Evolutionary conservation across 352 stramenopile genomes (phyloP).

Genomic region (Pythium diclinum): DNA sequence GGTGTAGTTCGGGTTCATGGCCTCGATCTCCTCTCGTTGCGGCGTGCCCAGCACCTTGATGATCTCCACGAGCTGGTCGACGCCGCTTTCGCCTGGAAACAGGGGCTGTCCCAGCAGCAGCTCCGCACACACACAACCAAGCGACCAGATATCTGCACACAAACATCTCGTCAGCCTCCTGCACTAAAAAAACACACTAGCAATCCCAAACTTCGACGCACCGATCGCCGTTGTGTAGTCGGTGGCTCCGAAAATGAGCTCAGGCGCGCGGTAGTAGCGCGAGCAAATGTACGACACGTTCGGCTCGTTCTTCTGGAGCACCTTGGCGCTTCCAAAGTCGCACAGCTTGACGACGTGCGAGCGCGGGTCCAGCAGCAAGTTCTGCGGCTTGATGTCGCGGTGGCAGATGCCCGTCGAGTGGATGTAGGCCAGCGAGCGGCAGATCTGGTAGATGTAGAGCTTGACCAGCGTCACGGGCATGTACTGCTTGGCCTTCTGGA

Average conservation of each 20-base stretch:
- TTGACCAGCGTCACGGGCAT: slow-evolving; percentile 97
- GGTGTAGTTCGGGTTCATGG: slow-evolving; percentile 99
- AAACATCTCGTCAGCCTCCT: slow-evolving; percentile 27
- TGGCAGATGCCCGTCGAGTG: slow-evolving; percentile 98
- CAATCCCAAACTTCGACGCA: slow-evolving; percentile 17
- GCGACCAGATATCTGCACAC: slow-evolving; percentile 92
- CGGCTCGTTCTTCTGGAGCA: slow-evolving; percentile 96
- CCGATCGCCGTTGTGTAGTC: slow-evolving; percentile 99
- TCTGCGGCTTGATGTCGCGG: slow-evolving; percentile 99
- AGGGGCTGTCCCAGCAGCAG: slow-evolving; percentile 96
- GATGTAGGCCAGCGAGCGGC: slow-evolving; percentile 96
- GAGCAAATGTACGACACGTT: slow-evolving; percentile 99
- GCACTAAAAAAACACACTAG: neutral
- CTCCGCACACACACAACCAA: slow-evolving; percentile 98
- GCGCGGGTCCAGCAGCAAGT: slow-evolving; percentile 96
- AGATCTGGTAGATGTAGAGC: slow-evolving; percentile 99
- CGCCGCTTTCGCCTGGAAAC: slow-evolving; percentile 98
- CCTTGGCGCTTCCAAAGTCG: slow-evolving; percentile 97
- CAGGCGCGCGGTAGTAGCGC: slow-evolving; percentile 98
- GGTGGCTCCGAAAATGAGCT: slow-evolving; percentile 99
- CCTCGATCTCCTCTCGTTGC: slow-evolving; percentile 96
- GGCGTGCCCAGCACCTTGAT: slow-evolving; percentile 99
- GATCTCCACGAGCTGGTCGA: slow-evolving; percentile 99
- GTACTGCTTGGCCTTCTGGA: slow-evolving; percentile 97
- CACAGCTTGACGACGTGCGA: slow-evolving; percentile 99